These are phyloP conservation scores for Aspergillus diversus DNA, from an alignment of 495 filamentous ascomycete genomes.

Conservation along the genomic window DNA sequence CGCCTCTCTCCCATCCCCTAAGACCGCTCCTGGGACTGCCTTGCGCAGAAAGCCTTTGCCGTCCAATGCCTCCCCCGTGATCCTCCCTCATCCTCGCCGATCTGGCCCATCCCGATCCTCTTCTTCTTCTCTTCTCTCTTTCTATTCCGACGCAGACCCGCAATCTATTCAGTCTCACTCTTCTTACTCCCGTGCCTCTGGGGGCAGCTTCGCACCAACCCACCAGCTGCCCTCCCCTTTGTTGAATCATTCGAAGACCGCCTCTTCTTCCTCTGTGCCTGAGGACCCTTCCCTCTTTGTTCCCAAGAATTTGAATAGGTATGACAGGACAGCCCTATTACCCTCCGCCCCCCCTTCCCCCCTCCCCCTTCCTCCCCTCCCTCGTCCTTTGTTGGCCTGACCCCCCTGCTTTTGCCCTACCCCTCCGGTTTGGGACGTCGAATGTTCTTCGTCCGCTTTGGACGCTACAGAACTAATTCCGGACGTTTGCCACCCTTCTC, in stretches of 20 bases:
- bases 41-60: slow-evolving; percentile 47
- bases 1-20: slow-evolving; percentile 24
- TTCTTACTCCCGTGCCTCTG: slow-evolving; percentile 23
- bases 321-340: slow-evolving; percentile 30
- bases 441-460: slow-evolving; percentile 12
- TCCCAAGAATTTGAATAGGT: slow-evolving; percentile 48
- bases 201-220: slow-evolving; percentile 13
- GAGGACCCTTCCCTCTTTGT: slow-evolving; percentile 39
- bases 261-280: slow-evolving; percentile 32
- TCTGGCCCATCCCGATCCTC: slow-evolving; percentile 29
- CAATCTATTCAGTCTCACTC: slow-evolving; percentile 29
- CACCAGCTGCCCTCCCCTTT: slow-evolving; percentile 18
- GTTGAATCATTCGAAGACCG: slow-evolving; percentile 8
- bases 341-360: slow-evolving; percentile 24
- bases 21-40: slow-evolving; percentile 25
- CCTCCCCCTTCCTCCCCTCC: slow-evolving; percentile 20
- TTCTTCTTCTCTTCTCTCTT: slow-evolving; percentile 28
- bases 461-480: slow-evolving; percentile 35
- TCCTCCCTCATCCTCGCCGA: slow-evolving; percentile 30
- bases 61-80: slow-evolving; percentile 35
- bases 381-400: slow-evolving; percentile 8
- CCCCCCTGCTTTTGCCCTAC: slow-evolving; percentile 15
- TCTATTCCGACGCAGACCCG: slow-evolving; percentile 34
- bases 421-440: slow-evolving; percentile 11
- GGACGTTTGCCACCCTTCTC: slow-evolving; percentile 30